Evolutionary conservation across 169 alveolate genomes (phyloP).

Genomic region (Besnoitia besnoiti): DNA sequence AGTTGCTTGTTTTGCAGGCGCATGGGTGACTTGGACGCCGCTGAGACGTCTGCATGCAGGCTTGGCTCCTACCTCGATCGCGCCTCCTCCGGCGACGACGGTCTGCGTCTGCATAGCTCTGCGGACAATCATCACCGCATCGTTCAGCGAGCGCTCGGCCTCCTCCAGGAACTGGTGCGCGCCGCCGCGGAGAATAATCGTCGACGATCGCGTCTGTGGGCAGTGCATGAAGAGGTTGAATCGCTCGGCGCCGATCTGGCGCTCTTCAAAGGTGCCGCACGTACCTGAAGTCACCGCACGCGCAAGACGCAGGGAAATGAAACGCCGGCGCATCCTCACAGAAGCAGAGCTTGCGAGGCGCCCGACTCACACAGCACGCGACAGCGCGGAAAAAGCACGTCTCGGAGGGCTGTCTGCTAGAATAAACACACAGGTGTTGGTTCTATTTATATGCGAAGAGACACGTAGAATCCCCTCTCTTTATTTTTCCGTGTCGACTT

Average conservation of each 20-base stretch:
- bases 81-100: slow-evolving; percentile 98
- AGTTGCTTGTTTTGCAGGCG: too few relatives aligned
- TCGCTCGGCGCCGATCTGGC: slow-evolving; percentile 96
- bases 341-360: not conserved
- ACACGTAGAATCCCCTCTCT: not conserved
- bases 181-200: slow-evolving; percentile 97
- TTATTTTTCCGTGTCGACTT: not conserved
- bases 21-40: too few relatives aligned
- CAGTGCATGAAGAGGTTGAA: slow-evolving; percentile 95
- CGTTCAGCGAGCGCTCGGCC: slow-evolving; percentile 97
- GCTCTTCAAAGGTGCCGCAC: slow-evolving; percentile 96
- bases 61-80: slow-evolving; percentile 87
- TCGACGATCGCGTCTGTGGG: slow-evolving; percentile 89
- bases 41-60: not conserved
- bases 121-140: slow-evolving; percentile 96
- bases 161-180: slow-evolving; percentile 98
- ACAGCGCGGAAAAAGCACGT: too few relatives aligned
- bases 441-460: too few relatives aligned
- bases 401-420: too few relatives aligned
- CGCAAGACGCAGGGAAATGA: not conserved
- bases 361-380: not conserved
- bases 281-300: slow-evolving; percentile 85
- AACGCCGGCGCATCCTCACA: not conserved
- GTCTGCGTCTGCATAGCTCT: slow-evolving; percentile 91
- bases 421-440: too few relatives aligned